Evolutionary conservation across 2,329 filamentous ascomycete genomes (phyloP).

Genomic region (Xylaria sp.): DNA sequence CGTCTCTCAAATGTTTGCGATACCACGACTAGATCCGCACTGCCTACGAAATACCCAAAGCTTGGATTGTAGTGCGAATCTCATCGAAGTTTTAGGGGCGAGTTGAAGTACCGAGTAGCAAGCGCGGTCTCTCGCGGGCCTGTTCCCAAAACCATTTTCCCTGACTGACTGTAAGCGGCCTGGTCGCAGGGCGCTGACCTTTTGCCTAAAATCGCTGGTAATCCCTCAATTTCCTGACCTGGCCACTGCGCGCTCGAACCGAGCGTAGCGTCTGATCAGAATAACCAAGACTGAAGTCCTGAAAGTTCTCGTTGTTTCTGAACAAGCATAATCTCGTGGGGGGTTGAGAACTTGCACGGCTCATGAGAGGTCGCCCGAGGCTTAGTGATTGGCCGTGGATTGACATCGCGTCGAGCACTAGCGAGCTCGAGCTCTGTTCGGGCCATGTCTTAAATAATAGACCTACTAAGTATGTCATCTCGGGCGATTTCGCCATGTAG

Average conservation of each 20-base stretch:
- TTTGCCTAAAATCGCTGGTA: constrained; percentile 47
- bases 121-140: constrained; percentile 18
- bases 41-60: constrained; percentile 1
- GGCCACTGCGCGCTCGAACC: constrained; percentile 8
- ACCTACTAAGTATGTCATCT: background rate
- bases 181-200: constrained; percentile 41
- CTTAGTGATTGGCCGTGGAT: constrained; percentile 2
- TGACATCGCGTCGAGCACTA: constrained; percentile 1
- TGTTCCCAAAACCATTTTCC: constrained; percentile 34
- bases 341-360: constrained; percentile 6
- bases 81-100: constrained; percentile 3
- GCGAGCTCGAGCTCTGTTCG: background rate
- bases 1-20: constrained; percentile 16
- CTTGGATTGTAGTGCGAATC: constrained; percentile 1
- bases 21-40: constrained; percentile 12
- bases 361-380: constrained; percentile 6
- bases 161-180: constrained; percentile 32
- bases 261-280: background rate
- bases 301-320: background rate
- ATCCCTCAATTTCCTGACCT: constrained; percentile 39
- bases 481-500: background rate
- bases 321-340: constrained; percentile 4
- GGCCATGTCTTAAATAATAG: constrained; percentile 9
- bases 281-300: constrained; percentile 5
- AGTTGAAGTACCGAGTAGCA: constrained; percentile 9